Percentiles rank a stretch among this genome's conserved stretches.
These are phyloP conservation scores for Danielia oregonensis DNA, from an alignment of 805 yeast genomes.

Conservation along the genomic window DNA sequence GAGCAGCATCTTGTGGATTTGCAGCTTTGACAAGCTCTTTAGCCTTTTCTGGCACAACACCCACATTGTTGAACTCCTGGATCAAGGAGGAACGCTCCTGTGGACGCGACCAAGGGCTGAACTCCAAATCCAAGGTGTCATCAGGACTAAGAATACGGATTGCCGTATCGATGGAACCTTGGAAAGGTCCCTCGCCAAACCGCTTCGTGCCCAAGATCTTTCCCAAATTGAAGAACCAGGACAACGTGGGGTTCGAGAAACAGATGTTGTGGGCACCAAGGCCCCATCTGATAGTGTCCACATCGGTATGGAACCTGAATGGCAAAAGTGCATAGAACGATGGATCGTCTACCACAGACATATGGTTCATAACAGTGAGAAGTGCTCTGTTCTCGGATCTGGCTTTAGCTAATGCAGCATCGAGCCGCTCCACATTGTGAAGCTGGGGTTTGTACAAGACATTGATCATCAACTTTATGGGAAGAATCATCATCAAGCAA, in stretches of 20 bases:
- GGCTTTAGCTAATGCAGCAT: conserved; percentile 59
- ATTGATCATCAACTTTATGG: conserved; percentile 59
- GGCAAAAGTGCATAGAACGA: conserved; percentile 85
- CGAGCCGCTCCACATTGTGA: conserved; percentile 60
- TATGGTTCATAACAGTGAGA: conserved; percentile 87
- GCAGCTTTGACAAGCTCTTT: conserved; percentile 18
- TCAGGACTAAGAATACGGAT: conserved; percentile 76
- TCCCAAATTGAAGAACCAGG: conserved; percentile 78
- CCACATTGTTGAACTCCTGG: conserved; percentile 33
- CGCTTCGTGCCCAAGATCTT: conserved; percentile 83
- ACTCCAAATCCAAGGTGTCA: conserved; percentile 53
- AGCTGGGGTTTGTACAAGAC: conserved; percentile 62
- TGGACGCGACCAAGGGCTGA: conserved; percentile 26
- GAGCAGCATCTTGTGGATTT: conserved; percentile 30
- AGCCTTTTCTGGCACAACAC: conserved; percentile 6
- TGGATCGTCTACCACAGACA: conserved; percentile 92
- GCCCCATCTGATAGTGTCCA: conserved; percentile 84
- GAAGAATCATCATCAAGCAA: conserved; percentile 59
- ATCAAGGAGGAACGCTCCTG: conserved; percentile 30
- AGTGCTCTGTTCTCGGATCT: conserved; percentile 68
- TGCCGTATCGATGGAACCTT: conserved; percentile 84
- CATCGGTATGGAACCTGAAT: conserved; percentile 54
- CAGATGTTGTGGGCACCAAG: conserved; percentile 91
- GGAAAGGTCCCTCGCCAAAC: conserved; percentile 92
- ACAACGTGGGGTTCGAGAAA: conserved; percentile 51